Conservation (phyloP, 73 alveolate species). For the Vitrella brassicaformis region DNA sequence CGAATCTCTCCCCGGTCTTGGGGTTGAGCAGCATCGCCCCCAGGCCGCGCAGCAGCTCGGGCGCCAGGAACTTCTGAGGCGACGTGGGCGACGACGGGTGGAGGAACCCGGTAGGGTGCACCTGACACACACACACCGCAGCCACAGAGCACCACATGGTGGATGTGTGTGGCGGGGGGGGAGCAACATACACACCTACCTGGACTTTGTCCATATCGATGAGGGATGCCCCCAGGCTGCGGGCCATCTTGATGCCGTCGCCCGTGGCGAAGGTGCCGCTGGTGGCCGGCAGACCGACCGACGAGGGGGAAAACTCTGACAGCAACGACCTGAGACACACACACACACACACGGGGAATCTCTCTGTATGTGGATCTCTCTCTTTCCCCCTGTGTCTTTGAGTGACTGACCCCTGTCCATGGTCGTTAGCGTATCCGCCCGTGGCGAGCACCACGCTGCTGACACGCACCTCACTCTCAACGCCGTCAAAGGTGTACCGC, state of each 20-base stretch:
- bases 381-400: conserved; percentile 10
- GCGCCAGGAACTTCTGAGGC: conserved; percentile 48
- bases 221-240: background rate
- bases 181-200: no score
- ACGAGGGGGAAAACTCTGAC: no score
- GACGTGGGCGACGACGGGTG: conserved; percentile 40
- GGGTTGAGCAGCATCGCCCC: conserved; percentile 53
- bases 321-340: conserved; percentile 1
- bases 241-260: background rate
- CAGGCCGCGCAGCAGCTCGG: conserved; percentile 57
- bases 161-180: no score
- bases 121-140: no score
- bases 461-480: background rate
- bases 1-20: conserved; percentile 52
- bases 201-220: background rate
- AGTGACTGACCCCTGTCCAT: background rate
- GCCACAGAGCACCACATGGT: no score
- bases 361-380: conserved; percentile 6
- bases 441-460: background rate
- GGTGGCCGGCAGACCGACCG: conserved; percentile 6
- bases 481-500: background rate
- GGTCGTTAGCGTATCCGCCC: background rate
- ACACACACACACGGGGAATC: background rate
- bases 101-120: conserved; percentile 62
- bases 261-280: conserved; percentile 15